Conservation (phyloP, 768 basidiomycete species). For the Terana coerulea region DNA sequence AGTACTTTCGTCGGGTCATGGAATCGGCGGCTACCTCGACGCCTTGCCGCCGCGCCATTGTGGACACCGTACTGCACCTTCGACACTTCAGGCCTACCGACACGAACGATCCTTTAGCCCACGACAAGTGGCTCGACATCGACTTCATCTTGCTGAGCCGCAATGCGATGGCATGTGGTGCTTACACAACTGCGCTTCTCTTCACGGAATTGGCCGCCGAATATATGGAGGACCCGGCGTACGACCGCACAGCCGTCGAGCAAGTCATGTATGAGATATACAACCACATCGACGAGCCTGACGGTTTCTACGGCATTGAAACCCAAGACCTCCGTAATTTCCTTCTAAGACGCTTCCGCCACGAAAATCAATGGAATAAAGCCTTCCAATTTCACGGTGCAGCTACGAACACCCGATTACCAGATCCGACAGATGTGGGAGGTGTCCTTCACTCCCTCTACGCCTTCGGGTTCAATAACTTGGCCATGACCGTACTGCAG, state of each 20-base stretch:
- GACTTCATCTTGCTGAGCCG: conserved; percentile 69
- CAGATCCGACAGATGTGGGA: conserved; percentile 41
- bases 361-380: conserved; percentile 90
- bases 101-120: conserved; percentile 39
- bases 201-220: conserved; percentile 82
- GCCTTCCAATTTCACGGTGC: conserved; percentile 92
- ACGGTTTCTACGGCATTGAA: conserved; percentile 95
- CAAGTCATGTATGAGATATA: conserved; percentile 89
- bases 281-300: conserved; percentile 93
- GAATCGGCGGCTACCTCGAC: conserved; percentile 32
- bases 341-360: conserved; percentile 82
- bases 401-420: conserved; percentile 58
- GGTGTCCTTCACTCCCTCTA: conserved; percentile 81
- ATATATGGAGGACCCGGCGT: conserved; percentile 28
- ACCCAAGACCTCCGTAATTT: conserved; percentile 74
- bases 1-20: conserved; percentile 58
- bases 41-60: conserved; percentile 51
- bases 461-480: conserved; percentile 83
- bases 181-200: conserved; percentile 86
- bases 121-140: conserved; percentile 80
- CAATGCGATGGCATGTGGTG: conserved; percentile 72
- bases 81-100: conserved; percentile 54
- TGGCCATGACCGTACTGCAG: conserved; percentile 73
- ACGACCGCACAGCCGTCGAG: conserved; percentile 42
- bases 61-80: conserved; percentile 77